phyloP scores from a whole-genome alignment of 177 flowering plant genomes.

The Tripterygium wilfordii region DNA sequence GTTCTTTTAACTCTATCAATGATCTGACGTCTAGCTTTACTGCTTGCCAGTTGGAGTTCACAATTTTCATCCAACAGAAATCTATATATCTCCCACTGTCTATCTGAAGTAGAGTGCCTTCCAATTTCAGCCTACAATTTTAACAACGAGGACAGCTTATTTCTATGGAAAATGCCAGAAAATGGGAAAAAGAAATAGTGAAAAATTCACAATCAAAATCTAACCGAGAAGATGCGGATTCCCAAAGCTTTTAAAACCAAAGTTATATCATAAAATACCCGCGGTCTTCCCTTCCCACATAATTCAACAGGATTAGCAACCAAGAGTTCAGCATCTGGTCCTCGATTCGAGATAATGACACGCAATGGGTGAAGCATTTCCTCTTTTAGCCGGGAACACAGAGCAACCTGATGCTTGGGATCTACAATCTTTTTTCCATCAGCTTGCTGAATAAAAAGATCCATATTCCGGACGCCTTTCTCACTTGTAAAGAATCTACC shows the following conservation, averaged over 20 bases:
- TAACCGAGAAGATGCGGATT: slow-evolving; percentile 39
- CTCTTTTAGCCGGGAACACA: slow-evolving; percentile 34
- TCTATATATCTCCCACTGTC: slow-evolving; percentile 62
- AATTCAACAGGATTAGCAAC: slow-evolving; percentile 52
- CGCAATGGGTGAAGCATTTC: slow-evolving; percentile 40
- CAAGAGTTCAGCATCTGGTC: slow-evolving; percentile 42
- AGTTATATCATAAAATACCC: slow-evolving; percentile 41
- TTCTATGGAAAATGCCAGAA: not conserved
- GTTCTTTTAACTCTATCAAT: slow-evolving; percentile 35
- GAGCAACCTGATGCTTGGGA: slow-evolving; percentile 18
- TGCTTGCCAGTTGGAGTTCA: slow-evolving; percentile 21
- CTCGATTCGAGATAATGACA: slow-evolving; percentile 29
- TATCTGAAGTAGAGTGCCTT: slow-evolving; percentile 35
- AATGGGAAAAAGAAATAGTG: not conserved
- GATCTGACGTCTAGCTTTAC: slow-evolving; percentile 21
- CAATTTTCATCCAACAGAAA: slow-evolving; percentile 39
- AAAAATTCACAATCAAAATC: slow-evolving; percentile 1
- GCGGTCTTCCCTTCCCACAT: slow-evolving; percentile 42
- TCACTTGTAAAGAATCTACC: slow-evolving; percentile 30
- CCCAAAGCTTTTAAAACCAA: slow-evolving; percentile 30
- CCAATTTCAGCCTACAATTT: slow-evolving; percentile 45
- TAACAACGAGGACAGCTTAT: not conserved
- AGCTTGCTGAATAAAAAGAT: slow-evolving; percentile 32
- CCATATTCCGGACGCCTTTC: slow-evolving; percentile 33
- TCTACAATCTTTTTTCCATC: slow-evolving; percentile 39